These are phyloP conservation scores for Suillus occidentalis DNA, from an alignment of 768 basidiomycete genomes.

Conservation along the genomic window DNA sequence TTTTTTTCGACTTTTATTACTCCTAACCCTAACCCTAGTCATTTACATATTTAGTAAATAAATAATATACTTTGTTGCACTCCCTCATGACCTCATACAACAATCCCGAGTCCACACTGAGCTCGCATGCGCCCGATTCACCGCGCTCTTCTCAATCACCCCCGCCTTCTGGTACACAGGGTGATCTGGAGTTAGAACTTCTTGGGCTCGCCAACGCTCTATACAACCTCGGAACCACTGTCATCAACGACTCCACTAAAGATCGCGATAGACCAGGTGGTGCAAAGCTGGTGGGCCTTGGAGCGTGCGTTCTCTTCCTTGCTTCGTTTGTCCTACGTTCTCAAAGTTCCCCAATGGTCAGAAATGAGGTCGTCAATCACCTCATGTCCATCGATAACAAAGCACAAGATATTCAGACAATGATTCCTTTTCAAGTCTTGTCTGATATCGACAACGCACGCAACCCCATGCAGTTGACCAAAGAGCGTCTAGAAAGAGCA, in stretches of 20 bases:
- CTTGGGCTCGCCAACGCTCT: conserved; percentile 74
- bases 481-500: conserved; percentile 76
- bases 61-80: background rate
- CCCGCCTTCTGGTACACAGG: conserved; percentile 64
- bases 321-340: conserved; percentile 7
- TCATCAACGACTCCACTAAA: conserved; percentile 80
- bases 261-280: conserved; percentile 70
- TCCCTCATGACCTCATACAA: conserved; percentile 12
- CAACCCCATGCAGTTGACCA: conserved; percentile 81
- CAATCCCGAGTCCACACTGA: background rate
- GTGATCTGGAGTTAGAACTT: conserved; percentile 74
- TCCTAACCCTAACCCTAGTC: conserved; percentile 35
- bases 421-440: conserved; percentile 74
- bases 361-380: conserved; percentile 74
- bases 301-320: conserved; percentile 52
- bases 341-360: conserved; percentile 25
- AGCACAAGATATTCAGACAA: conserved; percentile 58
- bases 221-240: conserved; percentile 81
- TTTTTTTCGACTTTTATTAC: conserved; percentile 11
- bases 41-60: conserved; percentile 7
- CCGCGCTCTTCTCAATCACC: conserved; percentile 76
- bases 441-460: conserved; percentile 77
- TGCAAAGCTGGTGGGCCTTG: conserved; percentile 73
- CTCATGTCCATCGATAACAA: conserved; percentile 67
- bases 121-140: conserved; percentile 39